Evolutionary conservation across 2,329 filamentous ascomycete genomes (phyloP), one percentile per base, ranked within the genome.

Genomic region (Helminthosporium solani): DNA sequence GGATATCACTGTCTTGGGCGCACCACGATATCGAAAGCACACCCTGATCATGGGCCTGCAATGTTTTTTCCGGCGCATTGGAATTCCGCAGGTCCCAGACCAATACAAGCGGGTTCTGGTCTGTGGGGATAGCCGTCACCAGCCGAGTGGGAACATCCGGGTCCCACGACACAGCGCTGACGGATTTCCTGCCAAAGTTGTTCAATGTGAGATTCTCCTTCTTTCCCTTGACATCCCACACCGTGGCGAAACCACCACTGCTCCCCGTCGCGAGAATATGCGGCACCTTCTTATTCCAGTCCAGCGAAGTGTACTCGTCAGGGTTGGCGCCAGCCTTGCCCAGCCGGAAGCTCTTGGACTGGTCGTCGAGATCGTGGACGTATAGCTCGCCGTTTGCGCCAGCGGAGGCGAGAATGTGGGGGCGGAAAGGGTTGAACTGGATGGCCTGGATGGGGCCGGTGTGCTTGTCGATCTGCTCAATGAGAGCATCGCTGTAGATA

Each of bases 181-280:
- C 90, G 43, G 91, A 81, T 74, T 96, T 99, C 53, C 94, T 84
- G 66, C 89, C 94, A 54, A 78, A 77, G 66, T 88, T 88, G 77
- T 96, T 99, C 55, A 99, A 78, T 28, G 91, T 96, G 72, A 99
- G 76, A 45, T 91, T 96, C 60, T 96, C 90, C 75, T 96, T 96
- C 81, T 96, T 97, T 11, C 89, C 90, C 78, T 96, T 96, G 55
- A 97, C 80, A 73, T 99, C 94, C 94, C 94, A 99, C 15, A 99
- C 92, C 2, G 94, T 97, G 28, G 97, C 91, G 64, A 97, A 95
- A 3, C 94, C 94, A 40, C 90, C 91, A 52, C 84, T 87, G 66
- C 91, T 92, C 56, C 94, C 94, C 8, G 92, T 97, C 15, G 92
- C 94, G 58, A 99, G 76, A 68, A 99, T 99, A 68, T 99, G 92